phyloP scores from a whole-genome alignment of 345 rosid species.

The Pistacia vera region DNA sequence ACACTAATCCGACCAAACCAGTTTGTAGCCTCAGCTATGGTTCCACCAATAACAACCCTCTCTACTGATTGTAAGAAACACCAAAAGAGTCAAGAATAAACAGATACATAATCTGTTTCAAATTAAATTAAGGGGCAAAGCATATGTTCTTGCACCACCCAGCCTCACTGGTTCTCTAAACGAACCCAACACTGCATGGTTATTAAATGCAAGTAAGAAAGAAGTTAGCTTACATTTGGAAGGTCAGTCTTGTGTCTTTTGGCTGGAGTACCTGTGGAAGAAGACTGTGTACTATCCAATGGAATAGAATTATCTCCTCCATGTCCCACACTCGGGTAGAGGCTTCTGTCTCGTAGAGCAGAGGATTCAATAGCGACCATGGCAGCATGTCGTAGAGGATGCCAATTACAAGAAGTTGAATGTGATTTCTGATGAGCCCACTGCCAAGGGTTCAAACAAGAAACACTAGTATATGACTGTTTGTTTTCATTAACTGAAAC shows the following conservation, averaged over 20 bases:
- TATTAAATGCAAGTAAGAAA: not conserved
- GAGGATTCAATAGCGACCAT: conserved; percentile 84
- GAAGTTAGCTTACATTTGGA: conserved; percentile 37
- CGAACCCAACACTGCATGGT: not conserved
- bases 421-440: conserved; percentile 48
- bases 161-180: not conserved
- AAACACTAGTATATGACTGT: conserved; percentile 29
- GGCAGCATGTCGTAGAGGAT: conserved; percentile 81
- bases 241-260: conserved; percentile 62
- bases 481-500: conserved; percentile 22
- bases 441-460: conserved; percentile 78
- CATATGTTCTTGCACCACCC: not conserved
- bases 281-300: conserved; percentile 31
- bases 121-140: not conserved
- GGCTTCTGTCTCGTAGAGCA: conserved; percentile 69
- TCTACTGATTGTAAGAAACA: no score
- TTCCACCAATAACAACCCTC: no score
- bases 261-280: conserved; percentile 38
- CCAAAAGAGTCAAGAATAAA: no score
- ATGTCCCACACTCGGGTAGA: conserved; percentile 45
- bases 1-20: not conserved
- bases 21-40: no score
- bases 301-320: conserved; percentile 26
- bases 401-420: conserved; percentile 44
- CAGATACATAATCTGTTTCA: no score